Conservation (phyloP, 768 basidiomycete species). For the Clitopilus hobsonii region DNA sequence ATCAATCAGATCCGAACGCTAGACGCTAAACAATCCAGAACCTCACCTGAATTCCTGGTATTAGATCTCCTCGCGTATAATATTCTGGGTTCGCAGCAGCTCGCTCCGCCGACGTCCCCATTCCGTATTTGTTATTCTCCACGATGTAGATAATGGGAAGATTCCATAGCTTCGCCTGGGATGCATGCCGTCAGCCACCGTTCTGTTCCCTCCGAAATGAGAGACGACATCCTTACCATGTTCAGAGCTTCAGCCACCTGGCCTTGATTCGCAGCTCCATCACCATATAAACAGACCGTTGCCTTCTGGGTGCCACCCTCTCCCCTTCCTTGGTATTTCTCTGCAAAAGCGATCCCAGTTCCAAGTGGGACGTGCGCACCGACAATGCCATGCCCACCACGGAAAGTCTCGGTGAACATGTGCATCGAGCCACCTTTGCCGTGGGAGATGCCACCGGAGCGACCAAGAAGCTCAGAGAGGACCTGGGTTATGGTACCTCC, state of each 20-base stretch:
- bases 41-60: conserved; percentile 2
- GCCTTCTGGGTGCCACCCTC: neutral
- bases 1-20: neutral
- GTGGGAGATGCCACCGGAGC: neutral
- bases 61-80: conserved; percentile 1
- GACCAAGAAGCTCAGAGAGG: neutral
- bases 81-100: neutral
- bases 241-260: neutral
- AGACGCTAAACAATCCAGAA: conserved; percentile 28
- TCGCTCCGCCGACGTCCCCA: conserved; percentile 3
- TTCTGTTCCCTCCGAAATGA: too few species aligned
- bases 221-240: too few species aligned
- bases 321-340: neutral
- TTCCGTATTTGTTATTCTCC: neutral
- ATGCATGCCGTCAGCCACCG: too few species aligned
- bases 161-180: neutral
- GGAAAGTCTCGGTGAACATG: neutral
- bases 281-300: neutral
- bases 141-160: neutral
- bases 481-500: neutral
- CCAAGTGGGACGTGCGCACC: neutral
- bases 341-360: neutral
- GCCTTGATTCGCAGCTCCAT: neutral
- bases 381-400: neutral
- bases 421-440: neutral